phyloP scores from a whole-genome alignment of 345 rosid species.

The Erucastrum elatum region DNA sequence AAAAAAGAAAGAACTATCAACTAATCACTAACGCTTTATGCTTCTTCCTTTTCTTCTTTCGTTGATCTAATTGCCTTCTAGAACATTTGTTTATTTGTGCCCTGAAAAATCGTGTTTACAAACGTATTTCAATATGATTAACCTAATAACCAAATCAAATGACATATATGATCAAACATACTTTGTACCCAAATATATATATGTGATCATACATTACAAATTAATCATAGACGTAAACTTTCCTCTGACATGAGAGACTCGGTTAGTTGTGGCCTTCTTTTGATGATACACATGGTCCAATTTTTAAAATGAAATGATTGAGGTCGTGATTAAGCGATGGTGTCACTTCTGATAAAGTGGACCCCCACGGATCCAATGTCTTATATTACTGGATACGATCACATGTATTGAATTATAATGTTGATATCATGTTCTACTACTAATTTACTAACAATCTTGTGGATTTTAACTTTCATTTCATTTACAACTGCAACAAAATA shows the following conservation, averaged over 20 bases:
- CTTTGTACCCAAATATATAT: too few species aligned
- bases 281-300: slow-evolving; percentile 19
- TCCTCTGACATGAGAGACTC: neutral
- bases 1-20: neutral
- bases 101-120: neutral
- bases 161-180: neutral
- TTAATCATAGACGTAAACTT: neutral
- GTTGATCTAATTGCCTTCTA: neutral
- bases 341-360: slow-evolving; percentile 21
- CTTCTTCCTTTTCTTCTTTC: neutral
- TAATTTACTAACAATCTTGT: neutral
- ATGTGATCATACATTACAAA: neutral
- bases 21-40: neutral
- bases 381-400: slow-evolving; percentile 25
- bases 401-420: neutral
- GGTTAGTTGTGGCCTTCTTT: neutral
- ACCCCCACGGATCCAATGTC: slow-evolving; percentile 27
- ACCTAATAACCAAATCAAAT: neutral
- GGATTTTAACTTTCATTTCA: neutral
- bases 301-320: slow-evolving; percentile 24
- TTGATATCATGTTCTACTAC: slow-evolving; percentile 2
- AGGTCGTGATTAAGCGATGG: slow-evolving; percentile 9
- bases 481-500: neutral
- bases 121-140: neutral
- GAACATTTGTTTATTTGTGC: neutral